Evolutionary conservation across 495 filamentous ascomycete species (phyloP), one percentile per base, ranked within the genome.

Genomic region (Xylaria telfairii): DNA sequence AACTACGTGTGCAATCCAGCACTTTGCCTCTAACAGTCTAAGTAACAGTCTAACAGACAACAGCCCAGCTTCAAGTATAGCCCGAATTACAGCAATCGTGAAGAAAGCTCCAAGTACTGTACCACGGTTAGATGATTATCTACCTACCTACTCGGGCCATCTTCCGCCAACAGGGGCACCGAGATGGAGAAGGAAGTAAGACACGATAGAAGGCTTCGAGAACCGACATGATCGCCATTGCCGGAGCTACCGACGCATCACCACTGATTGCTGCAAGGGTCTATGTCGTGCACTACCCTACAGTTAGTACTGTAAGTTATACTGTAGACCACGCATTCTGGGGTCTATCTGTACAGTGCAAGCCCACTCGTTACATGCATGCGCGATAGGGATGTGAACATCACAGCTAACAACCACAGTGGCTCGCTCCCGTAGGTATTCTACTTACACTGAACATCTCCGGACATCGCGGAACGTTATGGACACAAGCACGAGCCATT

Each of bases 241-340:
- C 59, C 59, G 59, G 59, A 62, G 59, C 59, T 62, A 62, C 59
- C 59, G 59, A 62, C 37, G 59, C 37, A 24, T 34, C 53, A 28
- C 59, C 59, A 42, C 51, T 49, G 62, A 65, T 51, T 34, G 46
- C 62, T 65, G 44, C 62, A 49, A 51, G 62, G 62, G 62, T 51
- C 44, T 51, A 49, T 10, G 54, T 57, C 15, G 26, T 32, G 19
- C 54, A 57, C 54, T 21, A 28, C 49, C 28, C 24, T 26, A 49
- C n/a, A 2, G n/a, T 24, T 49, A 24, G 8, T 49, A 24, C 47
- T 51, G 21, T 51, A 51, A 3, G 26, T 24, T 6, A n/a, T 7
- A 0, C 13, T 1, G 0, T n/a, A 47, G 17, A n/a, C 5, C 7
- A 49, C 34, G 8, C 8, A 37, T 37, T 8, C n/a, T n/a, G n/a